Base-by-base conservation (phyloP, 108 stramenopile genomes). In the Cyclostephanos tholiformis region DNA sequence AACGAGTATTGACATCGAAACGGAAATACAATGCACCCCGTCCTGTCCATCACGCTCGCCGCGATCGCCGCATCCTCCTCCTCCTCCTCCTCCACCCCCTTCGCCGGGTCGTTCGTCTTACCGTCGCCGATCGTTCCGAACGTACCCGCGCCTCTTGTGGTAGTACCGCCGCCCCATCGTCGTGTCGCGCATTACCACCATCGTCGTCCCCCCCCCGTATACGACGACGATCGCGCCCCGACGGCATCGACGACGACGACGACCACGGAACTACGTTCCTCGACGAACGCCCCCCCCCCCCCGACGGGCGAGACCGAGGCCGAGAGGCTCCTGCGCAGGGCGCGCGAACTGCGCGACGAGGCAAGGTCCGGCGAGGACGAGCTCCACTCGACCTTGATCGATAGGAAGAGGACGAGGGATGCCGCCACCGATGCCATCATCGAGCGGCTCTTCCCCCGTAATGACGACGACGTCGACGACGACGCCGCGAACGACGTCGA, bases 291-390 rank as follows among this genome's bases (percentile, higher is more conserved):
- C 32, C 32, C n/a, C n/a, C n/a, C n/a, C n/a, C n/a, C n/a, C n/a
- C n/a, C n/a, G n/a, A n/a, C n/a, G n/a, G n/a, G n/a, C n/a, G 73
- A 80, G 53, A 74, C 79, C 5, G 84, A 84, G 27, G 84, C 80
- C 65, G 80, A 81, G 39, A 43, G 71, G 41, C 71, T 84, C 1
- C 66, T 77, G 4, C 80, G 71, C 26, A 74, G 59, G 30, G 84
- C 75, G n/a, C 67, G 76, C 10, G 80, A 82, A 35, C 80, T 84
- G 51, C 53, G 63, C 19, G 71, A 71, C 20, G 65, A 53, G 63
- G 84, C 65, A 46, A 71, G 69, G 6, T 76, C 51, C 20, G 76
- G 30, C 17, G 80, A 84, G 58, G 70, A 77, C 39, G 59, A 49
- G 20, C 67, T 84, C 27, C 84, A 84, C 74, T 29, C 75, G 10